Conservation (phyloP, 202 grass and related monocot species). For the Elaeis oleifera region DNA sequence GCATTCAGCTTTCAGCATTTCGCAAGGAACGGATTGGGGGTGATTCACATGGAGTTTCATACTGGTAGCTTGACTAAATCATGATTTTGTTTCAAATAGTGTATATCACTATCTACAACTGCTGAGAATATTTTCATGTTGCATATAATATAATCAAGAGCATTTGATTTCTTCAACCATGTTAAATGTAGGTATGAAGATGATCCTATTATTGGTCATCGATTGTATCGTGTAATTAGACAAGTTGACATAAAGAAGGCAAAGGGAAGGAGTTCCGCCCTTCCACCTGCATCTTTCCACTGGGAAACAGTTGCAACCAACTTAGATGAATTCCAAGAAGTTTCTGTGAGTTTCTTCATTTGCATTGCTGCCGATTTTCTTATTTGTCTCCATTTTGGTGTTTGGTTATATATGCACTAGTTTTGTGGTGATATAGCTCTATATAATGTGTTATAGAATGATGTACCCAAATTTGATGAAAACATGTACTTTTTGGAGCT, state of each 20-base stretch:
- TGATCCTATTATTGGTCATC: constrained; percentile 74
- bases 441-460: no score
- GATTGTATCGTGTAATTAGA: constrained; percentile 86
- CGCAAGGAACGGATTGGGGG: constrained; percentile 82
- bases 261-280: constrained; percentile 34
- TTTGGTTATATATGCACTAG: no score
- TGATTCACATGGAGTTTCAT: constrained; percentile 84
- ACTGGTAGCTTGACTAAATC: constrained; percentile 50
- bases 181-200: constrained; percentile 62
- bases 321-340: constrained; percentile 73
- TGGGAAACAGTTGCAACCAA: constrained; percentile 84
- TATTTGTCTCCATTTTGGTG: no score
- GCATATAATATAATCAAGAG: neutral
- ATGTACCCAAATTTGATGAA: no score
- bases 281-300: constrained; percentile 52
- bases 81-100: neutral
- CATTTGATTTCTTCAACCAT: neutral
- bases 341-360: constrained; percentile 53
- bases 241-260: constrained; percentile 53
- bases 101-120: no score
- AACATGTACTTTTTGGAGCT: no score
- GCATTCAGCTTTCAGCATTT: constrained; percentile 56
- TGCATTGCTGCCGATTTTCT: neutral
- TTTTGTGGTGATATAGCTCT: no score
- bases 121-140: no score